Conservation (phyloP, 2,329 filamentous ascomycete genomes). For the Cyclaneusma minus region DNA sequence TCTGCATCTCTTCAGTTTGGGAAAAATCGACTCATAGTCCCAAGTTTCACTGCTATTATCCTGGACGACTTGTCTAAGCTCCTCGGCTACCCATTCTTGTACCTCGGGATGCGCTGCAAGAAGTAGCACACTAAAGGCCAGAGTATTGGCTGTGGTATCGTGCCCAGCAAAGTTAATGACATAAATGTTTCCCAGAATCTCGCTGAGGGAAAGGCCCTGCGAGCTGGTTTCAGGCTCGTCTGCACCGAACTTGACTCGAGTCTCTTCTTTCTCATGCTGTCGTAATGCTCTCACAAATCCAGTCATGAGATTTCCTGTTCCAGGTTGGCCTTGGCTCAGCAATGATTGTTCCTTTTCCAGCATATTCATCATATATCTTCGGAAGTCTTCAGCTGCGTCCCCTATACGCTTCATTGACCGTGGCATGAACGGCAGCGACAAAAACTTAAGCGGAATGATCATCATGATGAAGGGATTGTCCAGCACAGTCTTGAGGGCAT, state of each 20-base stretch:
- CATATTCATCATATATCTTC: slow-evolving; percentile 7
- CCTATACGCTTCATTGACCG: slow-evolving; percentile 2
- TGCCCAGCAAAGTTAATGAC: slow-evolving; percentile 17
- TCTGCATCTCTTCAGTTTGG: slow-evolving; percentile 24
- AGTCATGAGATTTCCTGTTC: slow-evolving; percentile 17
- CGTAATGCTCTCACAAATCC: slow-evolving; percentile 16
- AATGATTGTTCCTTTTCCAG: slow-evolving; percentile 5
- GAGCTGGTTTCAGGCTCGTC: no score
- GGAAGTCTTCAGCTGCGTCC: slow-evolving; percentile 5
- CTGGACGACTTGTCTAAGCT: no score
- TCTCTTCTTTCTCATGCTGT: slow-evolving; percentile 11
- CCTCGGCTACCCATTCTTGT: slow-evolving; percentile 9
- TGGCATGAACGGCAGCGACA: slow-evolving; percentile 1
- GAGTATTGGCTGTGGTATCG: slow-evolving; percentile 14
- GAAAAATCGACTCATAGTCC: slow-evolving; percentile 22
- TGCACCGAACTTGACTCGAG: no score
- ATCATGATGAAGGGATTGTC: slow-evolving; percentile 9
- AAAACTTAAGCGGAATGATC: slow-evolving; percentile 6
- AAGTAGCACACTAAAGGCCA: slow-evolving; percentile 10
- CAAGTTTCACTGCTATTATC: slow-evolving; percentile 13
- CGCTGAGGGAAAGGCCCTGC: slow-evolving; percentile 9
- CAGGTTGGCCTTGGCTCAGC: slow-evolving; percentile 10
- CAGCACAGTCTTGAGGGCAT: slow-evolving; percentile 5
- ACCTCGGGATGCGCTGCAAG: slow-evolving; percentile 10
- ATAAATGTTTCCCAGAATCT: slow-evolving; percentile 16